These are phyloP conservation scores for Stemphylium beticola DNA, from an alignment of 2,329 filamentous ascomycete genomes.

Conservation along the genomic window DNA sequence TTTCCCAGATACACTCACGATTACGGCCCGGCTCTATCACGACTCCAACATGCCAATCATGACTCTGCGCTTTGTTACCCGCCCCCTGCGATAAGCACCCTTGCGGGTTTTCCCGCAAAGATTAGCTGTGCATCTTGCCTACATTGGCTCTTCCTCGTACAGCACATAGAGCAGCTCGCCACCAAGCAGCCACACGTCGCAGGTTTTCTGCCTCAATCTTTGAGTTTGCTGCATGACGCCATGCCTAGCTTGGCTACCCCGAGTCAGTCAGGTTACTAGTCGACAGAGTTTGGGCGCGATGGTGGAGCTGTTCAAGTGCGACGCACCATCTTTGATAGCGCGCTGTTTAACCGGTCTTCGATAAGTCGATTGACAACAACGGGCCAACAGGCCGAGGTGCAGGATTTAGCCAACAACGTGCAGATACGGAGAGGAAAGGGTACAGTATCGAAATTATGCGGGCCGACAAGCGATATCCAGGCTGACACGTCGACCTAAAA, in stretches of 20 bases:
- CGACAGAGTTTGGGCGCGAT: slow-evolving; percentile 5
- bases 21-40: background rate
- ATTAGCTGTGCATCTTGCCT: slow-evolving; percentile 3
- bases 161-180: slow-evolving; percentile 14
- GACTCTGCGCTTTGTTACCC: background rate
- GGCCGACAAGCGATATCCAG: background rate
- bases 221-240: slow-evolving; percentile 6
- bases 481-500: background rate
- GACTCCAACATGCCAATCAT: background rate
- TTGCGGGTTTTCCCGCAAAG: slow-evolving; percentile 8
- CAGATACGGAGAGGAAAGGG: slow-evolving; percentile 8
- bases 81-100: slow-evolving; percentile 8
- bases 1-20: background rate
- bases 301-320: slow-evolving; percentile 3
- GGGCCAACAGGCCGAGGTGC: slow-evolving; percentile 6
- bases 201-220: slow-evolving; percentile 4
- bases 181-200: slow-evolving; percentile 15
- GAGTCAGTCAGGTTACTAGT: slow-evolving; percentile 5
- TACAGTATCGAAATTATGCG: slow-evolving; percentile 10
- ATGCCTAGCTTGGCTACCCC: slow-evolving; percentile 1
- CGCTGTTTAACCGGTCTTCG: slow-evolving; percentile 1
- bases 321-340: slow-evolving; percentile 11
- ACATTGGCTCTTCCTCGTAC: slow-evolving; percentile 3
- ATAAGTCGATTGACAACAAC: slow-evolving; percentile 8
- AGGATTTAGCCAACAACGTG: slow-evolving; percentile 13